phyloP scores from a whole-genome alignment of 2,329 filamentous ascomycete species.

The Huntiella savannae region DNA sequence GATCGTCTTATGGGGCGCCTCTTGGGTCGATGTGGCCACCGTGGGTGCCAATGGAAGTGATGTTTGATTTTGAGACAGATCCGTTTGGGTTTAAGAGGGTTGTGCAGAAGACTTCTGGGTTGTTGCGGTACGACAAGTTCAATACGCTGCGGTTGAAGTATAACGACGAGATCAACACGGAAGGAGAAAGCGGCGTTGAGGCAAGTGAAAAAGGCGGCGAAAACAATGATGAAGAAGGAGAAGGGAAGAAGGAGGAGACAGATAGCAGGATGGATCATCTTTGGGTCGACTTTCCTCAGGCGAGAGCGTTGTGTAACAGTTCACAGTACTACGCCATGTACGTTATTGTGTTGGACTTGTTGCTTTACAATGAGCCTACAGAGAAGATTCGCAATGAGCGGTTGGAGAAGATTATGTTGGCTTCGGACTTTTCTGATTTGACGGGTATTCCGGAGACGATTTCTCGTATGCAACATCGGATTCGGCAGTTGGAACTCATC shows the following conservation, averaged over 20 bases:
- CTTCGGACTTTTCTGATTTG: slow-evolving; percentile 94
- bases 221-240: slow-evolving; percentile 12
- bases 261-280: slow-evolving; percentile 87
- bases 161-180: slow-evolving; percentile 71
- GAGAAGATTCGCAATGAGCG: slow-evolving; percentile 95
- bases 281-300: slow-evolving; percentile 89
- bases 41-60: slow-evolving; percentile 95
- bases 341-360: slow-evolving; percentile 85
- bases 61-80: slow-evolving; percentile 88
- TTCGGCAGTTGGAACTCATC: slow-evolving; percentile 86
- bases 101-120: slow-evolving; percentile 89
- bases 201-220: slow-evolving; percentile 45
- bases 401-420: slow-evolving; percentile 95
- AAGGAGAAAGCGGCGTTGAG: slow-evolving; percentile 44
- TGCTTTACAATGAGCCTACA: slow-evolving; percentile 88
- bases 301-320: slow-evolving; percentile 90
- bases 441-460: slow-evolving; percentile 89
- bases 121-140: slow-evolving; percentile 91
- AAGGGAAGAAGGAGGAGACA: slow-evolving; percentile 29
- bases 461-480: slow-evolving; percentile 73
- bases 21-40: slow-evolving; percentile 82
- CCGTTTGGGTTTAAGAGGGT: slow-evolving; percentile 97
- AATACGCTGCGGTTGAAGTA: slow-evolving; percentile 94
- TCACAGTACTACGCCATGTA: slow-evolving; percentile 96
- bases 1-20: slow-evolving; percentile 76